Conservation (phyloP, 1,284 basidiomycete species). For the Apiotrichum gamsii region DNA sequence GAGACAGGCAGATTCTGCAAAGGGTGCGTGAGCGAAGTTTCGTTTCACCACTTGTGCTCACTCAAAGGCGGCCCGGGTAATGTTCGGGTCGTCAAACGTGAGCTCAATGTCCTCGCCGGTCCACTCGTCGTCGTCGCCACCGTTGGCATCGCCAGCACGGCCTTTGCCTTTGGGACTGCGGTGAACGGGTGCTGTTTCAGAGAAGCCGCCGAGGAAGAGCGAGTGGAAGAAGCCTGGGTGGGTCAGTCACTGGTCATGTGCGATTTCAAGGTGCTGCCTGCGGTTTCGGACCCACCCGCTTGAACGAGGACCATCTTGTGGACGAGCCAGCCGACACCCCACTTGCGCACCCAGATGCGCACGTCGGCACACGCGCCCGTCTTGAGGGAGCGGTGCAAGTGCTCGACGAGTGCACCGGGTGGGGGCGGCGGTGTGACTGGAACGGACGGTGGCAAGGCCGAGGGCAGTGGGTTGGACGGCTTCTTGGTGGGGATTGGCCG, state of each 20-base stretch:
- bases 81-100: constrained; percentile 75
- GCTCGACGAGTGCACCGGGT: constrained; percentile 41
- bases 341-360: constrained; percentile 62
- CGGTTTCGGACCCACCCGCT: constrained; percentile 55
- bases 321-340: constrained; percentile 68
- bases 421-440: constrained; percentile 23
- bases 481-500: constrained; percentile 13
- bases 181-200: constrained; percentile 44
- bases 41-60: constrained; percentile 30
- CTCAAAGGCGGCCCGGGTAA: constrained; percentile 64
- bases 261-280: background rate
- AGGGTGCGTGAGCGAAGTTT: background rate
- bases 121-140: constrained; percentile 25
- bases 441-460: constrained; percentile 6
- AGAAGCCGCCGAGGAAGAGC: constrained; percentile 74
- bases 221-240: constrained; percentile 72
- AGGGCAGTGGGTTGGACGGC: constrained; percentile 5
- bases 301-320: constrained; percentile 81
- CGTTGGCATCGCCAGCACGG: constrained; percentile 1
- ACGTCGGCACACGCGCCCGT: constrained; percentile 69
- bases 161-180: constrained; percentile 19
- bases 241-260: constrained; percentile 1
- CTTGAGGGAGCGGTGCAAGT: constrained; percentile 68
- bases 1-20: constrained; percentile 73
- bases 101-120: constrained; percentile 56